Conservation (phyloP, 768 basidiomycete species). For the Fomitopsis pulvina region DNA sequence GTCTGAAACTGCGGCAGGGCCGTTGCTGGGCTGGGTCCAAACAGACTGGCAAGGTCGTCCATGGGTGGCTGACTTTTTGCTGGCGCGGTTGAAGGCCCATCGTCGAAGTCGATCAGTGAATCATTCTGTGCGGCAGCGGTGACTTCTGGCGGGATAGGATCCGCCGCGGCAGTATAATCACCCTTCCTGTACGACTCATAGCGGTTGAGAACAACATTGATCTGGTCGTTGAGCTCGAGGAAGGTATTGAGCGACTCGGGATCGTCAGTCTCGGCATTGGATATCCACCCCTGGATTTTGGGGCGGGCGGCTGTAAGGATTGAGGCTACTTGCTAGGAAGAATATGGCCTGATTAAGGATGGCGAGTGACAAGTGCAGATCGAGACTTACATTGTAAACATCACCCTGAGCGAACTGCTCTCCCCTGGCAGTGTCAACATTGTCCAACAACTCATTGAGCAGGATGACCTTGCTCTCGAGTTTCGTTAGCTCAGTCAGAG, state of each 20-base stretch:
- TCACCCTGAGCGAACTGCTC: slow-evolving; percentile 86
- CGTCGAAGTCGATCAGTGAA: slow-evolving; percentile 80
- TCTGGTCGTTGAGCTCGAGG: slow-evolving; percentile 94
- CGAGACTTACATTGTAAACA: slow-evolving; percentile 73
- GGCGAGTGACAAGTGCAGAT: neutral
- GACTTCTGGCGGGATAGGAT: slow-evolving; percentile 62
- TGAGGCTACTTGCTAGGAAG: slow-evolving; percentile 75
- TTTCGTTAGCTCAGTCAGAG: slow-evolving; percentile 85
- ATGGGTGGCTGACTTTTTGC: slow-evolving; percentile 21
- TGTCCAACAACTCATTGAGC: slow-evolving; percentile 97
- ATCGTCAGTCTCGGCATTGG: slow-evolving; percentile 85
- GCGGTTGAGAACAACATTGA: slow-evolving; percentile 85
- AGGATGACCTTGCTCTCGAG: slow-evolving; percentile 92
- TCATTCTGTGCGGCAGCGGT: slow-evolving; percentile 27
- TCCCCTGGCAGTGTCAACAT: slow-evolving; percentile 62
- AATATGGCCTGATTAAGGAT: neutral
- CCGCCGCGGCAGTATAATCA: slow-evolving; percentile 65
- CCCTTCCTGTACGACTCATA: slow-evolving; percentile 94
- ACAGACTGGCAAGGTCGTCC: slow-evolving; percentile 62
- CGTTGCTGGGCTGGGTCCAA: slow-evolving; percentile 27
- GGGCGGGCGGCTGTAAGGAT: slow-evolving; percentile 80
- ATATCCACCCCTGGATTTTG: slow-evolving; percentile 97
- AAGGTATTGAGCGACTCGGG: slow-evolving; percentile 89
- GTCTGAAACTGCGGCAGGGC: neutral
- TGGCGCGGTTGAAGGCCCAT: slow-evolving; percentile 24